phyloP scores from a whole-genome alignment of 2,329 filamentous ascomycete genomes.

The Sclerotinia borealis region DNA sequence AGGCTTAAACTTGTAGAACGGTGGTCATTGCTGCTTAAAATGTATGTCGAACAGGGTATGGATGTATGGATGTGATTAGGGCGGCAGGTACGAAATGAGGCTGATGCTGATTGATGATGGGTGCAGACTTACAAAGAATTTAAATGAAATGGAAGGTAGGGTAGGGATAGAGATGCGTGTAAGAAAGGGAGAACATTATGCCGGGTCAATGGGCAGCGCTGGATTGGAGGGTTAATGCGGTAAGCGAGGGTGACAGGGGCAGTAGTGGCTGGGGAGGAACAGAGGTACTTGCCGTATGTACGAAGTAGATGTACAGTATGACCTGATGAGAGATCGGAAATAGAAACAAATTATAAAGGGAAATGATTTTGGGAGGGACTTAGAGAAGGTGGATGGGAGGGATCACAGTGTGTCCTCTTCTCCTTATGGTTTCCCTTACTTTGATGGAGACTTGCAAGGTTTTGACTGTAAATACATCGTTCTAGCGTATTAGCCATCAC shows the following conservation, averaged over 20 bases:
- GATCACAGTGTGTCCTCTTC: neutral
- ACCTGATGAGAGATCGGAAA: neutral
- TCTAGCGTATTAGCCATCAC: neutral
- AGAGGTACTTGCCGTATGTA: slow-evolving; percentile 2
- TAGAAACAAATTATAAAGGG: neutral
- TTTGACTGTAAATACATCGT: neutral
- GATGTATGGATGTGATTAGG: neutral
- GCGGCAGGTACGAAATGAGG: slow-evolving; percentile 1
- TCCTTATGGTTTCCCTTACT: neutral
- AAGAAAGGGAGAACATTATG: slow-evolving; percentile 12
- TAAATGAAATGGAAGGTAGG: neutral
- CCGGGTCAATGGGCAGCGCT: slow-evolving; percentile 8
- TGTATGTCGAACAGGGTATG: neutral
- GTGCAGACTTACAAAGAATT: neutral
- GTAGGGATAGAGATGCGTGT: neutral
- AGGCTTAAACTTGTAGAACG: neutral
- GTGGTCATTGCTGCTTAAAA: slow-evolving; percentile 1
- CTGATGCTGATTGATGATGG: slow-evolving; percentile 1
- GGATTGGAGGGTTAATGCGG: neutral
- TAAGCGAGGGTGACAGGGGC: slow-evolving; percentile 1
- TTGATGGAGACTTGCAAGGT: neutral
- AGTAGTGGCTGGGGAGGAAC: neutral
- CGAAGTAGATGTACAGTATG: neutral
- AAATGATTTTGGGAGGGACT: neutral
- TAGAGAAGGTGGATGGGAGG: neutral